Conservation (phyloP, 1,284 basidiomycete species). For the Ganoderma sp. region DNA sequence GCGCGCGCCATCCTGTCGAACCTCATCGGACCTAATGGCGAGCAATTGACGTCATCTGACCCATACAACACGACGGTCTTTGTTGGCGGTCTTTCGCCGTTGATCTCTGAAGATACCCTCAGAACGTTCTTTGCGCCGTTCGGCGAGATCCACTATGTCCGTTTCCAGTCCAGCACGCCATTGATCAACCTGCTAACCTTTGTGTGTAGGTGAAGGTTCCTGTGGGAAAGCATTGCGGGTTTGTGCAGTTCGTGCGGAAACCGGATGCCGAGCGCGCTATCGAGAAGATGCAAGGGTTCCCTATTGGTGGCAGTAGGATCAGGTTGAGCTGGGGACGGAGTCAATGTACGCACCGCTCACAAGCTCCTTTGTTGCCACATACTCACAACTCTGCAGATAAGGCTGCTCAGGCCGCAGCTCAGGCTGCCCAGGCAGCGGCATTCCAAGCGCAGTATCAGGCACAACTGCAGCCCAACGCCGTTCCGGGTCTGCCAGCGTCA, state of each 20-base stretch:
- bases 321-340: constrained; percentile 92
- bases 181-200: constrained; percentile 19
- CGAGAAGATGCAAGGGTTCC: constrained; percentile 95
- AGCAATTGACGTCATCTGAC: constrained; percentile 83
- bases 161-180: constrained; percentile 20
- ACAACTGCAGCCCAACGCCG: constrained; percentile 37
- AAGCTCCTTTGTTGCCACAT: not conserved
- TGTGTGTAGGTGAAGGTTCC: constrained; percentile 85
- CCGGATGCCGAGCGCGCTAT: constrained; percentile 92
- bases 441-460: constrained; percentile 57
- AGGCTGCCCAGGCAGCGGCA: constrained; percentile 77
- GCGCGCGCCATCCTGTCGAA: constrained; percentile 80
- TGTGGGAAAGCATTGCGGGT: constrained; percentile 93
- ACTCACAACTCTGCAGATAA: constrained; percentile 58
- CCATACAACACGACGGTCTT: constrained; percentile 94
- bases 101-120: constrained; percentile 88
- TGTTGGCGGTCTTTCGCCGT: constrained; percentile 84
- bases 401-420: constrained; percentile 85
- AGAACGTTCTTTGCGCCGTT: constrained; percentile 89
- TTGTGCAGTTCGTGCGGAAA: constrained; percentile 93
- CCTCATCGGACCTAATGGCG: constrained; percentile 81
- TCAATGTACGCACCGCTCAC: constrained; percentile 66
- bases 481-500: constrained; percentile 13
- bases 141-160: constrained; percentile 89
- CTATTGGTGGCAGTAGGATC: constrained; percentile 89